A percentile compares a stretch with the other conserved stretches of the same genome.
These are phyloP conservation scores for Cadophora luteo-olivacea DNA, from an alignment of 2,329 filamentous ascomycete genomes.

Conservation along the genomic window DNA sequence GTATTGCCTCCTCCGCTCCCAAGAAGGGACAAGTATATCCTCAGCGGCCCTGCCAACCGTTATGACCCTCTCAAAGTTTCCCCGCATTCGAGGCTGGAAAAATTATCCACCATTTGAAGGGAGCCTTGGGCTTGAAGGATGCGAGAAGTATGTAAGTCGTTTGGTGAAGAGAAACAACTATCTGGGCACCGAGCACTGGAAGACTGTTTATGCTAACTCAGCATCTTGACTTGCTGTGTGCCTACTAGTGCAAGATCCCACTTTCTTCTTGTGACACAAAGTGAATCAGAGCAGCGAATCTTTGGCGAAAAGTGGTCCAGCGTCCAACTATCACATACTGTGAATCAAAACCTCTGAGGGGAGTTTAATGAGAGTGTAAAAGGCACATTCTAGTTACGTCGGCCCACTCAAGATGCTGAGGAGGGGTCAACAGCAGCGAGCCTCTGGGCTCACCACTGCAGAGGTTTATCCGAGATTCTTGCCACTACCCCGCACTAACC, in stretches of 20 bases:
- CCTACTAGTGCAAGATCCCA: no score
- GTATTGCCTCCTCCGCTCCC: constrained; percentile 20
- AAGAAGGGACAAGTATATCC: constrained; percentile 9
- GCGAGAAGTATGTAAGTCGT: not conserved
- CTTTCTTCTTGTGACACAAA: no score
- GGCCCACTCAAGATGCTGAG: no score
- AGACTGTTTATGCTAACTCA: not conserved
- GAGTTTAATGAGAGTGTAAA: no score
- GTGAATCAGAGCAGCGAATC: no score
- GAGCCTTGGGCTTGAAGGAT: not conserved
- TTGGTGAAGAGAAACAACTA: not conserved
- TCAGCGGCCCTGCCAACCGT: not conserved
- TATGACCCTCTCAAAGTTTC: not conserved
- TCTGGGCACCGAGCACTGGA: not conserved
- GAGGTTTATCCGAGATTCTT: not conserved
- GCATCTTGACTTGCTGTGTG: no score
- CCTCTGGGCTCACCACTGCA: no score
- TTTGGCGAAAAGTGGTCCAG: no score
- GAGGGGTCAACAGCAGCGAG: not conserved
- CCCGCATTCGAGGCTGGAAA: not conserved
- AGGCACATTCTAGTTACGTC: no score
- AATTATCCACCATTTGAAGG: constrained; percentile 2
- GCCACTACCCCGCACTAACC: not conserved
- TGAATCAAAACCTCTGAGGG: no score
- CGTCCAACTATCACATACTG: no score